Evolutionary conservation across 768 basidiomycete species (phyloP), one percentile per base, ranked within the genome.

Genomic region (Lactarius hatsudake): DNA sequence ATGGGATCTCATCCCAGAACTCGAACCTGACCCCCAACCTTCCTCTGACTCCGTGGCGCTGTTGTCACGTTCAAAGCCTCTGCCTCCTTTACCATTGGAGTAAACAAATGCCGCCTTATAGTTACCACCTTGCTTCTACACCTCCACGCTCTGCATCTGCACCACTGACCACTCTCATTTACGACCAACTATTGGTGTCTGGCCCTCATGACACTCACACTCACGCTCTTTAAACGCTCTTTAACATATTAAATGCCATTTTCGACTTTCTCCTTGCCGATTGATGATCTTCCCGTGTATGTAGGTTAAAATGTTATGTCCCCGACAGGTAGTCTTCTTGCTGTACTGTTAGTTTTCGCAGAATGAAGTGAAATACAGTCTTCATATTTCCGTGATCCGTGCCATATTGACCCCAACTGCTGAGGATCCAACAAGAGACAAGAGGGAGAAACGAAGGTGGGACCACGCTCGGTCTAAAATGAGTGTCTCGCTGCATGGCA

Each of bases 401-500:
- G 6, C 32, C 51, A 13, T 26, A 48, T 57, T 48, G 26, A 48
- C 7, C 10, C 13, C 59, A 23, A 34, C 43, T 26, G 30, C 18
- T 36, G 48, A 40, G 2, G 20, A 13, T 34, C 28, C 18, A 20
- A 36, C 32, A 51, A 64, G 59, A 28, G 32, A 26, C n/a, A 23
- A 51, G 23, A 6, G 9, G 20, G 30, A 56, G 32, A 7, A 32
- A 45, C 23, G 32, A 23, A 5, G 38, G 42, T 18, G 26, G 26
- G 32, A 38, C 48, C 48, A 30, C 6, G 56, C 38, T 48, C 42
- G 12, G 59, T 34, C 30, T 18, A 42, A 13, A 34, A 53, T 54
- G 68, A 61, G 54, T 63, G 56, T 55, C 61, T 71, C 60, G 59
- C 23, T 59, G 61, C 61, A 63, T 70, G 54, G 38, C 54, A 65